Evolutionary conservation across 2,329 filamentous ascomycete species (phyloP), one percentile per base, ranked within the genome.

Genomic region (Talaromyces sp.): DNA sequence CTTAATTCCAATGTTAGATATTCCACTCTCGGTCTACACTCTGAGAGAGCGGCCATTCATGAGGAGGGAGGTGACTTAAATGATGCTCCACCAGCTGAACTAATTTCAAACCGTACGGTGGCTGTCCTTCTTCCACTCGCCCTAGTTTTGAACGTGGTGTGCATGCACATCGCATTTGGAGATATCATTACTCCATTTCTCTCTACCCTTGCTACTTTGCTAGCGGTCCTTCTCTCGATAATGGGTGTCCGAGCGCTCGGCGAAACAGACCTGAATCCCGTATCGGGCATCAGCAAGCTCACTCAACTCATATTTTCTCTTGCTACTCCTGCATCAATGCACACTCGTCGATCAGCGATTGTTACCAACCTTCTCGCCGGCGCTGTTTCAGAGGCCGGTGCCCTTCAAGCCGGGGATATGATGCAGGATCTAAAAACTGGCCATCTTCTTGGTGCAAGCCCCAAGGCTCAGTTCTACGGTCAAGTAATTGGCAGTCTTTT

Each of bases 351-450:
- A 46, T 74, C 73, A 19, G 91, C 91, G 12, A 88, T 99, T n/a
- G 83, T 96, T 59, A 96, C 97, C 71, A 99, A 99, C 71, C 84
- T 99, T 1, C 86, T 99, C 7, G 94, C 93, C 0, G 94, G 94
- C 9, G 94, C 94, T 0, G 88, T 99, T 31, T 89, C 86, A 11
- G 89, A 92, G 73, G 86, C 88, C 3, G 89, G 94, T 5, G 94
- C 94, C 3, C 80, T 97, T 4, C 94, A 99, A 78, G 93, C 94
- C 2, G 94, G 94, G 9, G 94, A 99, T 74, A 85, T 99, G 59
- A 90, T 99, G 84, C 94, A 99, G 72, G 94, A 99, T 72, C 83
- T 99, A 31, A 99, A 99, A 74, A 97, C 94, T 0, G 94, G 94
- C 0, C 92, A 99, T 74, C 79, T 99, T 0, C 83, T 99, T 0